Evolutionary conservation across 257 asterid genomes (phyloP).

Genomic region (Nicotiana otophora): DNA sequence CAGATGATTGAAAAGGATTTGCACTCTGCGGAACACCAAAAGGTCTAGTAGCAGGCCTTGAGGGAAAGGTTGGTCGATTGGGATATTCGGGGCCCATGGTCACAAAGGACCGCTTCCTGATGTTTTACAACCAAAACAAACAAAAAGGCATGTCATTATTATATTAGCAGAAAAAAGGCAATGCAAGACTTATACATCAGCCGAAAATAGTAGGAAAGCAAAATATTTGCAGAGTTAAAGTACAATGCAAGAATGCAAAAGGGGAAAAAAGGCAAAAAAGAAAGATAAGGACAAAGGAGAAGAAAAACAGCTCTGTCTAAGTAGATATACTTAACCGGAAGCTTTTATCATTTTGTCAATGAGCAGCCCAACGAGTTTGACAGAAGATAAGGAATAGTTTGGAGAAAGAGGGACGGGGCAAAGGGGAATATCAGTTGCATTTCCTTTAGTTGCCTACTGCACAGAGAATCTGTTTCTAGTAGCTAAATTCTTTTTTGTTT

Average conservation of each 20-base stretch:
- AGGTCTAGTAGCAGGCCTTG: conserved; percentile 47
- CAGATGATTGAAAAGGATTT: conserved; percentile 49
- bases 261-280: background rate
- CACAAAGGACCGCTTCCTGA: conserved; percentile 32
- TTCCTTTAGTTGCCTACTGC: background rate
- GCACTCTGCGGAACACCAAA: conserved; percentile 49
- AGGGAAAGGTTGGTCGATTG: conserved; percentile 42
- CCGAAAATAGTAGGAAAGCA: background rate
- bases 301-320: background rate
- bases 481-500: background rate
- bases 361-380: background rate
- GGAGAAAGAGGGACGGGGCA: background rate
- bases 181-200: background rate
- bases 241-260: background rate
- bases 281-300: background rate
- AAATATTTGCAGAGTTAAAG: background rate
- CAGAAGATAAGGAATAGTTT: background rate
- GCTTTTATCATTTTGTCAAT: background rate
- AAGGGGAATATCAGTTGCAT: background rate
- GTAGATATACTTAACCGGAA: background rate
- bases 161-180: background rate
- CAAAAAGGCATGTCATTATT: background rate
- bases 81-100: conserved; percentile 72
- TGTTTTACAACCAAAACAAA: conserved; percentile 4
- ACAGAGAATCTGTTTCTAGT: background rate